A percentile compares a stretch with the other conserved stretches of the same genome.
Evolutionary conservation across 2,329 filamentous ascomycete species (phyloP).

Genomic region (Neonectria magnoliae): DNA sequence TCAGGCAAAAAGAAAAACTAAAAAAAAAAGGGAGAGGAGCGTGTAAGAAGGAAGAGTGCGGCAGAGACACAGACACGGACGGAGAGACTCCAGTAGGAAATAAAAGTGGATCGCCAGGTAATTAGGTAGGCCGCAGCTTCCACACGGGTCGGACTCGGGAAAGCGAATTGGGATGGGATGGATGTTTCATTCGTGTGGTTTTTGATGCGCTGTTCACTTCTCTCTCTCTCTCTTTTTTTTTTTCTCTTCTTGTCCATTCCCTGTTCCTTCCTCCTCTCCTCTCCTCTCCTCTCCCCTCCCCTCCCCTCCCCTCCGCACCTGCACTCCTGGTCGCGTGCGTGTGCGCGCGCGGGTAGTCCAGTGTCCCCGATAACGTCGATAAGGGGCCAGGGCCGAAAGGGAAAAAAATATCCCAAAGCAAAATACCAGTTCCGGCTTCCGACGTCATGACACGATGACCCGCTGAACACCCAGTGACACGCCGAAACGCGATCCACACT

Average conservation of each 20-base stretch:
- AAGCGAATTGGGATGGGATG: neutral
- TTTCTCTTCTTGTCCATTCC: neutral
- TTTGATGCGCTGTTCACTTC: slow-evolving; percentile 2
- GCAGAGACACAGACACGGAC: neutral
- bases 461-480: neutral
- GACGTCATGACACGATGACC: slow-evolving; percentile 2
- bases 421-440: neutral
- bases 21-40: neutral
- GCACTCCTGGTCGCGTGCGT: neutral
- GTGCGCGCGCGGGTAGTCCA: neutral
- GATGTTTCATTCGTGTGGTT: neutral
- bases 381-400: neutral
- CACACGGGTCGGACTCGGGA: neutral
- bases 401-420: too few species aligned
- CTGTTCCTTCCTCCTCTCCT: too few species aligned
- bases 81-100: neutral
- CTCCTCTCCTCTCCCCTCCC: neutral
- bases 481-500: slow-evolving; percentile 1
- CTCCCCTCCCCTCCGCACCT: neutral
- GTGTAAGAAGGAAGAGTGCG: neutral
- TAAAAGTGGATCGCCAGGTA: slow-evolving; percentile 1
- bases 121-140: neutral
- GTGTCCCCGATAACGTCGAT: neutral
- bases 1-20: neutral
- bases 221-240: neutral